A percentile compares a stretch with the other conserved stretches of the same genome.
Conservation (phyloP, 164 flowering plant species). For the Cinnamomum chago region DNA sequence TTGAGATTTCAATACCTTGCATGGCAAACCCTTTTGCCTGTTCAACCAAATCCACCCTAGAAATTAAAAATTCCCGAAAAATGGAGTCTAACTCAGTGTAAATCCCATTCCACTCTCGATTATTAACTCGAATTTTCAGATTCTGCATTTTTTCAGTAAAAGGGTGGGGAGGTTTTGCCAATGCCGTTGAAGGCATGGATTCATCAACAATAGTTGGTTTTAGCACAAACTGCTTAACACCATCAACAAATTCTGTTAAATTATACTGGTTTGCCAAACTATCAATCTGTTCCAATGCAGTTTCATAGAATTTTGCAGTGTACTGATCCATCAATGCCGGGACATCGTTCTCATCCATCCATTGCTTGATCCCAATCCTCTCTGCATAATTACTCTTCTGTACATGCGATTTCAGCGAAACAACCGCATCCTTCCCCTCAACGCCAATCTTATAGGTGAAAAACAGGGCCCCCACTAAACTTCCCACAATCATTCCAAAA, state of each 20-base stretch:
- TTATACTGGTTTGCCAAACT: constrained; percentile 77
- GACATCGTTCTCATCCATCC: constrained; percentile 96
- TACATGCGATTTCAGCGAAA: constrained; percentile 70
- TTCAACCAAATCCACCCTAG: constrained; percentile 70
- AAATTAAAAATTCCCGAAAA: constrained; percentile 56
- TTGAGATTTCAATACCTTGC: constrained; percentile 64
- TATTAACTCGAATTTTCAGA: constrained; percentile 39
- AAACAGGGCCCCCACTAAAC: constrained; percentile 55
- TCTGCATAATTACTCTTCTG: constrained; percentile 82
- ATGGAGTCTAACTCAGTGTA: constrained; percentile 61
- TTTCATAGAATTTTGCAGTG: constrained; percentile 56
- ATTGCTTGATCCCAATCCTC: constrained; percentile 71
- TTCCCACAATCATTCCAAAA: constrained; percentile 66
- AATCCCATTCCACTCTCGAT: constrained; percentile 68
- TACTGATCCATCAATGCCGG: constrained; percentile 78
- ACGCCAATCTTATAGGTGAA: constrained; percentile 89
- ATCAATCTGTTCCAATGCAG: constrained; percentile 78
- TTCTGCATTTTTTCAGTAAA: constrained; percentile 56
- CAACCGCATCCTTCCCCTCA: constrained; percentile 90
- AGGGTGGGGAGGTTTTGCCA: constrained; percentile 39
- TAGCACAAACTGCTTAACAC: constrained; percentile 71
- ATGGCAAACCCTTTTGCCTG: constrained; percentile 77
- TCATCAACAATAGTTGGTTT: constrained; percentile 24
- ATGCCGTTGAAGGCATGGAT: constrained; percentile 37
- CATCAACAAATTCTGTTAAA: constrained; percentile 75